Base-by-base conservation (phyloP, 1,139 yeast genomes). In the Suzukiozyma palmioleophila region DNA sequence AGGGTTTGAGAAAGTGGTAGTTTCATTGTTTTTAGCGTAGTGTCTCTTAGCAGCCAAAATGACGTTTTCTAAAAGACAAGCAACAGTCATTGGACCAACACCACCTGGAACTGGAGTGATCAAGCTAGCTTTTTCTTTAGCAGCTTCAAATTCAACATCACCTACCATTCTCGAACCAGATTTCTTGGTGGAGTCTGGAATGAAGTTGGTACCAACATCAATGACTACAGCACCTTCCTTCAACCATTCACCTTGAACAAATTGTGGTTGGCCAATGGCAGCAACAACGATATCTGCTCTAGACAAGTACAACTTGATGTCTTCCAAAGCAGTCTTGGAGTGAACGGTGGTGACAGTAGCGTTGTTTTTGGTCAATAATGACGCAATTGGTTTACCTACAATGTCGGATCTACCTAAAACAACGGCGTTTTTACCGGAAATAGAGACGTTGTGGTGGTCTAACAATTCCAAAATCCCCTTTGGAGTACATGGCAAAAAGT, bases 101-200 rank as follows among this genome's bases (percentile, higher is more conserved):
- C 98, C 98, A 58, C 99, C 99, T 38, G 98, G 99, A 43, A 92
- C 99, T 24, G 98, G 98, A 18, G 98, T 92, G 57, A 92, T 77
- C 56, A 75, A 73, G 28, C 83, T 73, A 25, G 95, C 96, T 45
- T 75, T 78, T 41, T 76, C 69, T 37, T 74, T 57, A 41, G 88
- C 88, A 21, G 79, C 66, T 38, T 73, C 82, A 53, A 77, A 89
- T 48, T 90, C 96, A 45, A 90, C 96, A 59, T 92, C 98, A 43
- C 99, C 99, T 37, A 89, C 96, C 64, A 90, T 75, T 58, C 84
- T 79, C 55, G 79, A 78, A 37, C 98, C 98, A 8, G 86, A 74
- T 65, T 89, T 88, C 59, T 79, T 84, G 39, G 86, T 60, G 26
- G 78, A 55, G 57, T 90, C 97, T 1, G 79, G 81, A 43, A 88